These are phyloP conservation scores for Syncephalastrum racemosum DNA, from an alignment of 371 early-diverging fungal species.

Conservation along the genomic window DNA sequence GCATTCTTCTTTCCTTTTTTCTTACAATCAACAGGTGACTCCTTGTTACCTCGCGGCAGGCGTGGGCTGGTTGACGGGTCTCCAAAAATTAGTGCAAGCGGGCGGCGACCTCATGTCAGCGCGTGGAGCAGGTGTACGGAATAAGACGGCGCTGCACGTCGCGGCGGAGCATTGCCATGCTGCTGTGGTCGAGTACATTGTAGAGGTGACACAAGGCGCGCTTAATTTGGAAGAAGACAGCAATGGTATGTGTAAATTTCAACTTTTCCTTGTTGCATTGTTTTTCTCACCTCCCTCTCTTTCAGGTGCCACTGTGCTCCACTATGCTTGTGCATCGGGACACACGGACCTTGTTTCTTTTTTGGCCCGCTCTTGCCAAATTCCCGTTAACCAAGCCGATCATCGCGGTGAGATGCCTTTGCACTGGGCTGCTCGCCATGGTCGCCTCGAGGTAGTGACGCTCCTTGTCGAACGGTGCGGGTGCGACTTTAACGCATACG, in stretches of 20 bases:
- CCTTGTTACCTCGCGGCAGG: constrained; percentile 47
- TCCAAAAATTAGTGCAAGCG: constrained; percentile 38
- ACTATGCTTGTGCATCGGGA: constrained; percentile 48
- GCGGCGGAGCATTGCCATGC: constrained; percentile 44
- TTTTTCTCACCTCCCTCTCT: not conserved
- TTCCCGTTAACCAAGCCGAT: constrained; percentile 33
- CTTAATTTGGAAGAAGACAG: constrained; percentile 37
- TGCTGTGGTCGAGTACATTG: constrained; percentile 38
- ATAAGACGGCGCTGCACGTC: constrained; percentile 41
- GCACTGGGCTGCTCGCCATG: constrained; percentile 46
- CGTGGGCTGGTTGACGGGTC: constrained; percentile 40
- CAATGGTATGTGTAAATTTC: constrained; percentile 21
- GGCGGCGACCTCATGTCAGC: constrained; percentile 44
- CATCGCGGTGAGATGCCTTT: constrained; percentile 36
- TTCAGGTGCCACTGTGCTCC: constrained; percentile 42
- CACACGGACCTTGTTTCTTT: constrained; percentile 41
- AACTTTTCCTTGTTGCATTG: not conserved
- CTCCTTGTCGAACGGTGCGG: constrained; percentile 42
- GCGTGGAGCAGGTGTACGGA: constrained; percentile 36
- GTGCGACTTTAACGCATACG: constrained; percentile 38
- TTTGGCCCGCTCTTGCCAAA: constrained; percentile 32
- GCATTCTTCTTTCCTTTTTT: not conserved
- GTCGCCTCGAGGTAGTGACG: constrained; percentile 39
- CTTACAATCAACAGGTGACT: constrained; percentile 25
- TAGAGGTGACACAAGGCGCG: constrained; percentile 35